A percentile compares a stretch with the other conserved stretches of the same genome.
Conservation (phyloP, 2,329 filamentous ascomycete genomes). For the Colletotrichum lindemuthianum region DNA sequence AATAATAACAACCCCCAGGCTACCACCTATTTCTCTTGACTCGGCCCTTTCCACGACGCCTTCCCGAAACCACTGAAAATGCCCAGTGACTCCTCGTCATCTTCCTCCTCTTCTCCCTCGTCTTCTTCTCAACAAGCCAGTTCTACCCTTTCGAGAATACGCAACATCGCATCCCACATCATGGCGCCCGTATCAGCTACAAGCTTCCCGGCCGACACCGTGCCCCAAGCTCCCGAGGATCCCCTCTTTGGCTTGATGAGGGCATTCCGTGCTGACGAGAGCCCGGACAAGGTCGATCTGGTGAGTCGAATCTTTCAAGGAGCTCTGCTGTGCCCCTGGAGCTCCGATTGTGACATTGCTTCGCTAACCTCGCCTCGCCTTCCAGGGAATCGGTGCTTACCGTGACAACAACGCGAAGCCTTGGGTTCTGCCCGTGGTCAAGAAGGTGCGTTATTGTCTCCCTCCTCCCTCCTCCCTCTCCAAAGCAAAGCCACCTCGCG, state of each 20-base stretch:
- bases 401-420: conserved; percentile 95
- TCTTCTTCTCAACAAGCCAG: conserved; percentile 52
- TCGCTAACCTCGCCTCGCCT: conserved; percentile 12
- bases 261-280: conserved; percentile 83
- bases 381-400: conserved; percentile 85
- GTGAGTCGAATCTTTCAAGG: conserved; percentile 60
- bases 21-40: conserved; percentile 30
- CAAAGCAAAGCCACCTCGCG: neutral
- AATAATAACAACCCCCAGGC: conserved; percentile 33
- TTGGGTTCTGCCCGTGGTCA: conserved; percentile 95
- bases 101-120: conserved; percentile 51
- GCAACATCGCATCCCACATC: conserved; percentile 71
- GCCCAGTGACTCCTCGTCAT: conserved; percentile 48
- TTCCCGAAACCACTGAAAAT: conserved; percentile 34
- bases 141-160: conserved; percentile 61
- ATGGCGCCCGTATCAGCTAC: conserved; percentile 72
- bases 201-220: conserved; percentile 78
- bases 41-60: conserved; percentile 32
- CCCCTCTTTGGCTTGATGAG: conserved; percentile 93
- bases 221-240: conserved; percentile 94
- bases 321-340: neutral
- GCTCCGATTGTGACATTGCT: conserved; percentile 11
- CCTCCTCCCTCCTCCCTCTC: neutral
- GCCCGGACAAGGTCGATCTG: conserved; percentile 88
- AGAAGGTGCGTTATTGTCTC: conserved; percentile 73